Evolutionary conservation across 2,329 filamentous ascomycete genomes (phyloP).

Genomic region (Cordyceps tenuipes): DNA sequence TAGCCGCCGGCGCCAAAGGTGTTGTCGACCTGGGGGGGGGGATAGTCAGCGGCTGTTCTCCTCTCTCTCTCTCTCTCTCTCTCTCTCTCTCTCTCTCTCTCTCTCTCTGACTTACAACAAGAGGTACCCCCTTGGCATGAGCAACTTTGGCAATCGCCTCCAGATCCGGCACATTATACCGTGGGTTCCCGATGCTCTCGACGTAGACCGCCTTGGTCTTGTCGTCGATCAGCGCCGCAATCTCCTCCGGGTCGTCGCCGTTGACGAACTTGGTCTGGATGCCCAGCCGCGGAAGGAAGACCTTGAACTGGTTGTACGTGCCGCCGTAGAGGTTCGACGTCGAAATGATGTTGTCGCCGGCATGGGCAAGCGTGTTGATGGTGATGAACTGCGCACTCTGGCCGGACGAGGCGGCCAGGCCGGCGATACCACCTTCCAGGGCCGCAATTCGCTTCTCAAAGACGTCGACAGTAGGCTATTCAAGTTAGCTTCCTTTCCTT

Average conservation of each 20-base stretch:
- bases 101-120: slow-evolving; percentile 40
- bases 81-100: too few species aligned
- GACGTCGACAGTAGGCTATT: slow-evolving; percentile 84
- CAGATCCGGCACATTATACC: slow-evolving; percentile 87
- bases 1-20: slow-evolving; percentile 92
- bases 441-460: slow-evolving; percentile 97
- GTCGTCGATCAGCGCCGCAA: slow-evolving; percentile 77
- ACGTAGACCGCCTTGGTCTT: slow-evolving; percentile 89
- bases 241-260: slow-evolving; percentile 70
- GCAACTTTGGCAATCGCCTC: slow-evolving; percentile 78
- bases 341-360: slow-evolving; percentile 87
- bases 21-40: slow-evolving; percentile 87
- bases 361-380: slow-evolving; percentile 72
- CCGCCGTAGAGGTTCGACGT: slow-evolving; percentile 89
- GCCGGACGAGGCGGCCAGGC: slow-evolving; percentile 75
- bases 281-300: slow-evolving; percentile 76
- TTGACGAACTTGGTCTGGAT: slow-evolving; percentile 82
- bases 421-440: slow-evolving; percentile 83
- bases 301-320: slow-evolving; percentile 97
- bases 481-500: neutral
- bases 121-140: slow-evolving; percentile 57
- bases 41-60: neutral
- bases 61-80: neutral
- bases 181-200: slow-evolving; percentile 89
- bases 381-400: slow-evolving; percentile 91